Conservation (phyloP, 306 rosid species). For the Citrullus colocynthis region DNA sequence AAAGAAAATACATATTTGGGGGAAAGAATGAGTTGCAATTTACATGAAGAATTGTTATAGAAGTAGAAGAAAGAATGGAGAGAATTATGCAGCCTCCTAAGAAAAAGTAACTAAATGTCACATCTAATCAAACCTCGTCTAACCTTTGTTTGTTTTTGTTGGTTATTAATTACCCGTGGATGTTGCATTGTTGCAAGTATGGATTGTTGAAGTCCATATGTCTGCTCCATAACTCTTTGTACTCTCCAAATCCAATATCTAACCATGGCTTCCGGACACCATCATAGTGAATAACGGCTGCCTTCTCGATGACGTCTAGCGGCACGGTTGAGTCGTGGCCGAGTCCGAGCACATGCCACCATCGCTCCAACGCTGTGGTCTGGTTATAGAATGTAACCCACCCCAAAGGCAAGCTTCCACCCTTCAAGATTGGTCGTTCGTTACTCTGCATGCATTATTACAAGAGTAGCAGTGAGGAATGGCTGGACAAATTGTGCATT, state of each 20-base stretch:
- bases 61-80: conserved; percentile 30
- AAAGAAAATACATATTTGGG: conserved; percentile 13
- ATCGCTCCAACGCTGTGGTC: conserved; percentile 48
- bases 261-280: conserved; percentile 95
- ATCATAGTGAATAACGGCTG: conserved; percentile 81
- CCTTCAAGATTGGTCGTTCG: conserved; percentile 50
- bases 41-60: conserved; percentile 45
- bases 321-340: conserved; percentile 41
- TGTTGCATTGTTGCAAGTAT: conserved; percentile 75
- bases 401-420: conserved; percentile 77
- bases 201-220: conserved; percentile 43
- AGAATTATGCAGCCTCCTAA: conserved; percentile 13
- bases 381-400: conserved; percentile 84
- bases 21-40: conserved; percentile 29
- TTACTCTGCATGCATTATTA: conserved; percentile 38
- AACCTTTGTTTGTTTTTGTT: not conserved
- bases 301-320: conserved; percentile 37
- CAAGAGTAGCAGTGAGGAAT: not conserved
- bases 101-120: conserved; percentile 4
- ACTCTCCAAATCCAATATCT: conserved; percentile 60
- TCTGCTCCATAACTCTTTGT: conserved; percentile 64
- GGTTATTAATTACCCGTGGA: conserved; percentile 40
- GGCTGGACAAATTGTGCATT: conserved; percentile 6
- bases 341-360: conserved; percentile 81
- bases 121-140: not conserved